Evolutionary conservation across 129 eudicot species (phyloP).

Genomic region (Artemisia argyi): DNA sequence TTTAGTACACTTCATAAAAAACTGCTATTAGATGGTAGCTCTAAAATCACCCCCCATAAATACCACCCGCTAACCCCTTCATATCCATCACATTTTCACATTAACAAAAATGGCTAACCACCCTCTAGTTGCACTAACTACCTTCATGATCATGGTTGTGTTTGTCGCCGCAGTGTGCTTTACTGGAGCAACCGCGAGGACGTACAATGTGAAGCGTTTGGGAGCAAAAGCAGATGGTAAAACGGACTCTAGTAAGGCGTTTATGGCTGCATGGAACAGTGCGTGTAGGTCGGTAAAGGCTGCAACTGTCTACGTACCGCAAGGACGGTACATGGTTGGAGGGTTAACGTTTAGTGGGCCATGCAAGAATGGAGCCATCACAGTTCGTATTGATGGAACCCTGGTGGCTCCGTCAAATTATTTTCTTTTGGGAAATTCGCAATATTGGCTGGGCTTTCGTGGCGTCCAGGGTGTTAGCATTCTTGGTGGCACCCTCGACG

Average conservation of each 20-base stretch:
- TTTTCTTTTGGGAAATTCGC: slow-evolving; percentile 32
- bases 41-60: slow-evolving; percentile 31
- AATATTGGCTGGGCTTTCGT: slow-evolving; percentile 46
- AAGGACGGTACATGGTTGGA: slow-evolving; percentile 52
- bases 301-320: slow-evolving; percentile 55
- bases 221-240: slow-evolving; percentile 70
- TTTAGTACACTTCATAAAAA: slow-evolving; percentile 5
- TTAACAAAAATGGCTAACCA: slow-evolving; percentile 27
- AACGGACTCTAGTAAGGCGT: slow-evolving; percentile 54
- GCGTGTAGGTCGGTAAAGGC: slow-evolving; percentile 53
- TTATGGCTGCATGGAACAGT: slow-evolving; percentile 53
- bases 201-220: slow-evolving; percentile 32
- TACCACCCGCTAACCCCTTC: slow-evolving; percentile 23
- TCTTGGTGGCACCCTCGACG: slow-evolving; percentile 62
- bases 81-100: not conserved
- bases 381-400: slow-evolving; percentile 52
- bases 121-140: not conserved
- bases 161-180: slow-evolving; percentile 20
- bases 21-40: slow-evolving; percentile 4
- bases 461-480: slow-evolving; percentile 52
- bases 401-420: slow-evolving; percentile 63
- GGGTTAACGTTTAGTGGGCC: slow-evolving; percentile 32
- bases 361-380: slow-evolving; percentile 48
- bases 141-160: no score
- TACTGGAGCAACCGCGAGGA: slow-evolving; percentile 11